Evolutionary conservation across 805 yeast genomes (phyloP).

Genomic region (Cyberlindnera euphorbiae): DNA sequence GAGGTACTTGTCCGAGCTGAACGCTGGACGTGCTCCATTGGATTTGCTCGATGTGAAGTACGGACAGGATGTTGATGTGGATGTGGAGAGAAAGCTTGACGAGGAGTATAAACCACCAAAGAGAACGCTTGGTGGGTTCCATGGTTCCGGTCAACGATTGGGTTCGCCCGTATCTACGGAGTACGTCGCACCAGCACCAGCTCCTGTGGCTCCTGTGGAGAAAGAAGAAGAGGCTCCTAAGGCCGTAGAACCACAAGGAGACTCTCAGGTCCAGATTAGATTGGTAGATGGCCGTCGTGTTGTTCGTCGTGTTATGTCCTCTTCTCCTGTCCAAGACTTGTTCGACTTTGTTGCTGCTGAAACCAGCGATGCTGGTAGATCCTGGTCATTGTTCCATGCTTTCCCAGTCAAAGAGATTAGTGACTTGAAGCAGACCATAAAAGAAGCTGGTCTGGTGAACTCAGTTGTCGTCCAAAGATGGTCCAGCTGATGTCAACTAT

Average conservation of each 20-base stretch:
- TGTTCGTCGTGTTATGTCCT: slow-evolving; percentile 56
- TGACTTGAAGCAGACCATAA: slow-evolving; percentile 51
- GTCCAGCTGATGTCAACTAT: slow-evolving; percentile 26
- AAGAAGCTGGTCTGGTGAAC: slow-evolving; percentile 71
- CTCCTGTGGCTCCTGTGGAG: neutral
- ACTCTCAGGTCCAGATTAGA: slow-evolving; percentile 74
- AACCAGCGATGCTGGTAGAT: slow-evolving; percentile 30
- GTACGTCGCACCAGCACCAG: slow-evolving; percentile 20
- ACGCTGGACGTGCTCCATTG: slow-evolving; percentile 88
- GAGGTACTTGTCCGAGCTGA: slow-evolving; percentile 70
- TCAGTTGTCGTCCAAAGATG: slow-evolving; percentile 91
- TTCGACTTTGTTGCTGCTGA: slow-evolving; percentile 62
- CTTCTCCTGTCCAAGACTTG: slow-evolving; percentile 59
- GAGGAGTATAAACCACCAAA: slow-evolving; percentile 77
- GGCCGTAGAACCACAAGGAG: slow-evolving; percentile 43
- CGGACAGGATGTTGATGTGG: slow-evolving; percentile 92
- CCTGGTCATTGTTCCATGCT: slow-evolving; percentile 67
- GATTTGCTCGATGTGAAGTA: slow-evolving; percentile 73
- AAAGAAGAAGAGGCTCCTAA: slow-evolving; percentile 13
- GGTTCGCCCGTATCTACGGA: slow-evolving; percentile 91
- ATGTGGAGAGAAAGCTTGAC: slow-evolving; percentile 73
- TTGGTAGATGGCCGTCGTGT: slow-evolving; percentile 76
- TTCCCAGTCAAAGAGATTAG: slow-evolving; percentile 77
- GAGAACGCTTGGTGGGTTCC: slow-evolving; percentile 57
- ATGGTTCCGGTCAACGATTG: slow-evolving; percentile 76